phyloP scores from a whole-genome alignment of 2,329 filamentous ascomycete species.

The Sclerotinia trifoliorum region DNA sequence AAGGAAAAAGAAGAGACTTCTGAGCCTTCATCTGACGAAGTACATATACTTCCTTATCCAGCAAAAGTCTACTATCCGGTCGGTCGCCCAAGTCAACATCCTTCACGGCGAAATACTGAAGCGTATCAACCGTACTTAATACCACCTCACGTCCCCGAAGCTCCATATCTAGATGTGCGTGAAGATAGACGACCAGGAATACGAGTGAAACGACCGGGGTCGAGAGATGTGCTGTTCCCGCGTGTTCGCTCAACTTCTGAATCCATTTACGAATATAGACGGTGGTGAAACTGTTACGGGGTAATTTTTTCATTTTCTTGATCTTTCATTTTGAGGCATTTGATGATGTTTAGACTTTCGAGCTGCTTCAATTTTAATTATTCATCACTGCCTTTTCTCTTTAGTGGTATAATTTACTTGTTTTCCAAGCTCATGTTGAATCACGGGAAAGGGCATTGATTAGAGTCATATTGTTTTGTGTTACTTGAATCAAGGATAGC shows the following conservation, averaged over 20 bases:
- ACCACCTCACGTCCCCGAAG: conserved; percentile 1
- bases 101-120: not conserved
- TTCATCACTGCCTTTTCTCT: too few species aligned
- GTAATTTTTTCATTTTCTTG: not conserved
- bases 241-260: conserved; percentile 11
- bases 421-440: too few species aligned
- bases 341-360: not conserved
- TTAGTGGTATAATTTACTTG: too few species aligned
- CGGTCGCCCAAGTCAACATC: not conserved
- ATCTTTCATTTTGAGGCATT: not conserved
- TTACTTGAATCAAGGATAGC: not conserved
- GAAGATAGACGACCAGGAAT: conserved; percentile 7
- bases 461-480: too few species aligned
- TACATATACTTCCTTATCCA: not conserved
- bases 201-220: conserved; percentile 9
- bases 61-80: not conserved
- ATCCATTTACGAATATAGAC: conserved; percentile 21
- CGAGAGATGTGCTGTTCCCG: conserved; percentile 7
- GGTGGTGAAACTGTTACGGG: not conserved
- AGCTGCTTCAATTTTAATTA: not conserved
- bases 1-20: not conserved
- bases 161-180: not conserved
- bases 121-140: not conserved
- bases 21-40: not conserved
- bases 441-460: too few species aligned